phyloP scores from a whole-genome alignment of 352 stramenopile genomes.

The Pythium sp. region DNA sequence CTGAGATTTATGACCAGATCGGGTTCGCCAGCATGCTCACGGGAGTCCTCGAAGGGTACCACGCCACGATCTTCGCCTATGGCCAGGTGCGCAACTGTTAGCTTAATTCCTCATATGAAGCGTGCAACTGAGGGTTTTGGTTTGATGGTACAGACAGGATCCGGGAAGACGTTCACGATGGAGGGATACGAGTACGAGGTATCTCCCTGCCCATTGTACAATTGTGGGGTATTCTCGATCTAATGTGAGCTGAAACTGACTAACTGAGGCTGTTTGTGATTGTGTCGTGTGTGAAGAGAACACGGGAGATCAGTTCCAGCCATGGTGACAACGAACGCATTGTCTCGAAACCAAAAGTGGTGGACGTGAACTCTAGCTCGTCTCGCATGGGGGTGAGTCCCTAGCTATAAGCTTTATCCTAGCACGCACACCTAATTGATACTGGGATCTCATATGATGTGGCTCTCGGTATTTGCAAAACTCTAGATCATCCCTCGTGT shows the following conservation, averaged over 20 bases:
- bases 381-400: conserved; percentile 26
- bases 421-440: too few species aligned
- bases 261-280: not conserved
- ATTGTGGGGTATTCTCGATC: too few species aligned
- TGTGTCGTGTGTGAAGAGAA: not conserved
- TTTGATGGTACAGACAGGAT: conserved; percentile 32
- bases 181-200: conserved; percentile 63
- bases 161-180: conserved; percentile 64
- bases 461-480: too few species aligned
- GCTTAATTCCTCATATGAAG: not conserved
- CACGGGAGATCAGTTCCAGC: conserved; percentile 4
- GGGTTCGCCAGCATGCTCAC: conserved; percentile 30
- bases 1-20: conserved; percentile 40
- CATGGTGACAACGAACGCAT: conserved; percentile 13
- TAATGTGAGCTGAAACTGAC: too few species aligned
- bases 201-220: not conserved
- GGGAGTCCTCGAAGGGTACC: conserved; percentile 36
- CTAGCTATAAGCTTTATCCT: not conserved
- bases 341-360: conserved; percentile 17
- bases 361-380: conserved; percentile 15
- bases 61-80: conserved; percentile 58
- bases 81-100: conserved; percentile 27
- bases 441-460: too few species aligned
- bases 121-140: not conserved
- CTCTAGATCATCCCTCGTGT: conserved; percentile 45